Evolutionary conservation across 2,329 filamentous ascomycete species (phyloP).

Genomic region (Aureobasidium melanogenum): DNA sequence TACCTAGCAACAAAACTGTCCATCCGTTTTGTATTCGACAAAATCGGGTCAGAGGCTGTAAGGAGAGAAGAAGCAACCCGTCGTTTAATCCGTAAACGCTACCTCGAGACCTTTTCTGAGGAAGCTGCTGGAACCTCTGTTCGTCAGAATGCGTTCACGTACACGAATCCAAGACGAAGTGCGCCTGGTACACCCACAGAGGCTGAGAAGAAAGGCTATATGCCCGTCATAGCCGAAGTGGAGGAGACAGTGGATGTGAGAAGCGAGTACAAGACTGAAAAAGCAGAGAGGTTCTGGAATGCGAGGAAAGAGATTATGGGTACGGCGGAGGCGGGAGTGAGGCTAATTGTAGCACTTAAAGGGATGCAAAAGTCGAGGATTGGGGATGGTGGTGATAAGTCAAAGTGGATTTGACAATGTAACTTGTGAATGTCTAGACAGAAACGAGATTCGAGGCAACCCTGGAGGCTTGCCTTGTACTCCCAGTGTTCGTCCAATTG

Average conservation of each 20-base stretch:
- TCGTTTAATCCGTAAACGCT: not conserved
- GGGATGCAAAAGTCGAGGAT: not conserved
- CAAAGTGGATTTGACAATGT: not conserved
- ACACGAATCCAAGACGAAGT: not conserved
- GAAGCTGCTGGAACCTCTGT: not conserved
- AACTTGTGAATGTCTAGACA: not conserved
- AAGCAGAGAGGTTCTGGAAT: conserved; percentile 4
- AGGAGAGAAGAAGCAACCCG: not conserved
- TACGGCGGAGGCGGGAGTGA: not conserved
- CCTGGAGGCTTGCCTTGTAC: no score
- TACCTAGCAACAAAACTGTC: not conserved
- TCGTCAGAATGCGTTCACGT: not conserved
- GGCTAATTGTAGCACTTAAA: not conserved
- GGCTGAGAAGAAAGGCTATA: not conserved
- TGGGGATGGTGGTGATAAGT: not conserved
- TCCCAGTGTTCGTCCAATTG: no score
- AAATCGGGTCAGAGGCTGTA: conserved; percentile 3
- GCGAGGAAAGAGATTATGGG: not conserved
- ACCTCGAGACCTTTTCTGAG: conserved; percentile 2
- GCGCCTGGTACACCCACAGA: not conserved
- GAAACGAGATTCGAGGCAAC: no score
- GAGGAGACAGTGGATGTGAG: not conserved
- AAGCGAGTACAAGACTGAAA: not conserved
- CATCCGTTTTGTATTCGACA: not conserved
- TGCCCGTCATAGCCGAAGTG: not conserved